Base-by-base conservation (phyloP, 805 yeast species). In the Hanseniaspora lindneri region DNA sequence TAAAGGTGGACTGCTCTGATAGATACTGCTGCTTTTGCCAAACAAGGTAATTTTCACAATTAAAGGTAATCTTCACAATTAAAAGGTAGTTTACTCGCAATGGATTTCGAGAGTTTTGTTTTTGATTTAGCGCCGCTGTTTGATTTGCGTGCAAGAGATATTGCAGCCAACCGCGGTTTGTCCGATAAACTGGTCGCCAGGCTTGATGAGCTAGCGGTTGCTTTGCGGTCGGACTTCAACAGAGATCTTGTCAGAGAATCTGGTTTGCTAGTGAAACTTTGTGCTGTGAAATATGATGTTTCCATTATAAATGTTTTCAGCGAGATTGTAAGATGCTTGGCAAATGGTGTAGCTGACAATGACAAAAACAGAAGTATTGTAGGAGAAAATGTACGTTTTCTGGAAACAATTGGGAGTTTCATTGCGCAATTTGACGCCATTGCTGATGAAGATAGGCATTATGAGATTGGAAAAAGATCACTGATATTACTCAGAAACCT, bases 51-150 rank as follows among this genome's bases (percentile, higher is more conserved):
- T n/a, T n/a, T n/a, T n/a, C n/a, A n/a, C n/a, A n/a, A n/a, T n/a
- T n/a, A n/a, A n/a, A n/a, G n/a, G n/a, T n/a, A n/a, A n/a, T n/a
- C n/a, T n/a, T n/a, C n/a, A n/a, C n/a, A n/a, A n/a, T n/a, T n/a
- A n/a, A n/a, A n/a, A n/a, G n/a, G n/a, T n/a, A n/a, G n/a, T n/a
- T n/a, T n/a, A n/a, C n/a, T 30, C n/a, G 9, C n/a, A 30, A 33
- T 64, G 67, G 65, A 63, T 44, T 64, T 58, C 55, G 66, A 62
- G 39, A 51, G 51, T n/a, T 54, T 64, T 23, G 37, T 62, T 9
- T 60, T 58, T 50, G 61, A 60, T 2, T 52, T 64, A 32, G 58
- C 61, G 39, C 65, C 66, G 1, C 39, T 64, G 3, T 30, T 64
- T 7, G 52, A 27, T 2, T 11, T 10, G n/a, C 16, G 14, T 3